Percentiles rank a stretch among this genome's conserved stretches.
Evolutionary conservation across 106 monocot genomes (phyloP).

Genomic region (Apostasia shenzhenica): DNA sequence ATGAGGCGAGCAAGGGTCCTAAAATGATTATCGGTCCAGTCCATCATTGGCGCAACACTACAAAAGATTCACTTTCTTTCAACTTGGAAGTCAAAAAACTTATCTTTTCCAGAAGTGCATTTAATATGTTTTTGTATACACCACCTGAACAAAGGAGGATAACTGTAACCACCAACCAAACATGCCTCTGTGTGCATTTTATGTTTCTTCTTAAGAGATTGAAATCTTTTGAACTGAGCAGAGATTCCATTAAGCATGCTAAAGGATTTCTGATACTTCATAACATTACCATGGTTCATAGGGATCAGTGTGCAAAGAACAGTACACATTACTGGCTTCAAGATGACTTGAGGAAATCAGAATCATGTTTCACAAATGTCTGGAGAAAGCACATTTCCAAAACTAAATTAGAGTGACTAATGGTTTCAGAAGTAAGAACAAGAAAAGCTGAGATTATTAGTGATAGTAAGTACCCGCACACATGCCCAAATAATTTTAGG

Average conservation of each 20-base stretch:
- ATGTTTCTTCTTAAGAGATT: constrained; percentile 1
- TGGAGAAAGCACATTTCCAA: not conserved
- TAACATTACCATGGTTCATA: constrained; percentile 8
- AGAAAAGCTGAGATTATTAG: not conserved
- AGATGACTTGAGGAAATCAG: constrained; percentile 5
- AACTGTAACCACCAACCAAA: constrained; percentile 10
- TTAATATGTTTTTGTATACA: not conserved
- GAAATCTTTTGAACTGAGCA: constrained; percentile 8
- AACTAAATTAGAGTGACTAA: not conserved
- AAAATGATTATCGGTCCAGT: constrained; percentile 94
- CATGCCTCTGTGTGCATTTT: not conserved
- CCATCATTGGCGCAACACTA: constrained; percentile 99
- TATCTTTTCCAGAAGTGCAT: not conserved
- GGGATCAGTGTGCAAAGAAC: constrained; percentile 10
- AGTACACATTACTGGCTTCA: constrained; percentile 17
- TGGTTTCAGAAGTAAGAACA: not conserved
- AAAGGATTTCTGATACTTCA: constrained; percentile 5
- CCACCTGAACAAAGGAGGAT: constrained; percentile 50
- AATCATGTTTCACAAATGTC: not conserved
- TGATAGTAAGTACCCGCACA: too few relatives aligned
- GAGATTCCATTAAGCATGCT: constrained; percentile 11
- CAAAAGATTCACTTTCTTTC: constrained; percentile 8
- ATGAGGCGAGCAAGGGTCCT: constrained; percentile 83
- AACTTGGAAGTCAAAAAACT: not conserved
- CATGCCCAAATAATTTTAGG: too few relatives aligned